Conservation (phyloP, 208 protist genomes). For the Angomonas deanei region DNA sequence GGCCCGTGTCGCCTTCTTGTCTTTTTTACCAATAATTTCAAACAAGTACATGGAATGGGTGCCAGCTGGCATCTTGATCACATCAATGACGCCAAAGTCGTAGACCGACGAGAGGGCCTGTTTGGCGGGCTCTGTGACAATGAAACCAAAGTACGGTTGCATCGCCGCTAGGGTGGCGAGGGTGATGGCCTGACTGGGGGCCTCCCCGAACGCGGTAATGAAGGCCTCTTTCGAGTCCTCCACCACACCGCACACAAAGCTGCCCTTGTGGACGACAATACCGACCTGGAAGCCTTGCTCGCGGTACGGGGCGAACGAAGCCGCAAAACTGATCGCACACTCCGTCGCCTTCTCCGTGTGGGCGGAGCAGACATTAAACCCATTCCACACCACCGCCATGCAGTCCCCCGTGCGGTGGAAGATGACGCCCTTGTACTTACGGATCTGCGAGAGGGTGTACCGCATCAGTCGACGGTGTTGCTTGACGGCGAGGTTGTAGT, state of each 20-base stretch:
- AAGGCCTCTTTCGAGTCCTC: constrained; percentile 77
- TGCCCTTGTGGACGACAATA: constrained; percentile 74
- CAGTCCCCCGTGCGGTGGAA: constrained; percentile 72
- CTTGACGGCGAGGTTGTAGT: constrained; percentile 45
- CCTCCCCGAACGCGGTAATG: constrained; percentile 70
- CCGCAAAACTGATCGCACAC: constrained; percentile 67
- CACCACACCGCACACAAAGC: constrained; percentile 71
- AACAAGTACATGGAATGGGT: constrained; percentile 64
- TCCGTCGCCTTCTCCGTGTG: constrained; percentile 60
- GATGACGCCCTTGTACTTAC: constrained; percentile 57
- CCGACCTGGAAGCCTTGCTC: constrained; percentile 61
- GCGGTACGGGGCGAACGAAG: constrained; percentile 40
- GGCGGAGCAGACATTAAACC: constrained; percentile 69
- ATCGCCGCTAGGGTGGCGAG: constrained; percentile 57
- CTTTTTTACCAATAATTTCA: constrained; percentile 35
- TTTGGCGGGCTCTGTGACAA: constrained; percentile 76
- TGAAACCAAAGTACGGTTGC: constrained; percentile 39
- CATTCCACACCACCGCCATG: constrained; percentile 77
- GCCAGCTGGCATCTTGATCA: constrained; percentile 41
- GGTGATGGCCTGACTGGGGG: constrained; percentile 45
- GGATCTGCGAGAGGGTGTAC: constrained; percentile 64
- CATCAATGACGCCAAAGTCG: constrained; percentile 80
- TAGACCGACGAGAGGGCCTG: constrained; percentile 59
- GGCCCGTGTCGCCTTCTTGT: constrained; percentile 3
- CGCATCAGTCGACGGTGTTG: constrained; percentile 77